Percentiles rank a stretch among this genome's conserved stretches.
Conservation (phyloP, 2,329 filamentous ascomycete species). For the Aspergillus awamori region DNA sequence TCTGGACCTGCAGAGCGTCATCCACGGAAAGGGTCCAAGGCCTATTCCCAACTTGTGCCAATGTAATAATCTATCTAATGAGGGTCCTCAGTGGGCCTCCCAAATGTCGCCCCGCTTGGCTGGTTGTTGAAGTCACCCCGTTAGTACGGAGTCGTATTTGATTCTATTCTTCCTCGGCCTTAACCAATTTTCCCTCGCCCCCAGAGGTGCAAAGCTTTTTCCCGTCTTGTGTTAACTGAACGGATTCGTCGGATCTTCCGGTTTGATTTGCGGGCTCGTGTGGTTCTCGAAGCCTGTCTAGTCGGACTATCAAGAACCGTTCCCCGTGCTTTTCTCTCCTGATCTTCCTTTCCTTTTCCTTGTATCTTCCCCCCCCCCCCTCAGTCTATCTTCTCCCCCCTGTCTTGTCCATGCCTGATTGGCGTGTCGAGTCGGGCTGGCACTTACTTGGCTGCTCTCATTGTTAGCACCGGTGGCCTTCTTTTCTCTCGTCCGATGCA, state of each 20-base stretch:
- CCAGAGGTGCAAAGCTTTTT: neutral
- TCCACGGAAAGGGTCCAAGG: conserved; percentile 2
- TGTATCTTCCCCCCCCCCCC: neutral
- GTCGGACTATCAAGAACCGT: conserved; percentile 2
- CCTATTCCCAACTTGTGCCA: neutral
- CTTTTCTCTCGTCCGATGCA: neutral
- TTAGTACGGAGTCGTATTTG: conserved; percentile 1
- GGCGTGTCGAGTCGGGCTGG: neutral
- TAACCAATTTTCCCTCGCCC: neutral
- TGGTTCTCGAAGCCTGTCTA: neutral
- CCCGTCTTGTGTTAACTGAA: neutral
- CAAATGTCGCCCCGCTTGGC: conserved; percentile 2
- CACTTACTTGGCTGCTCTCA: neutral
- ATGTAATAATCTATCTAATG: neutral
- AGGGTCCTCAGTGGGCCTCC: neutral
- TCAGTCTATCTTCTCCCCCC: neutral
- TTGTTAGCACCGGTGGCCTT: neutral
- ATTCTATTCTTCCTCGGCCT: neutral
- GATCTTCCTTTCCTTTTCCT: neutral
- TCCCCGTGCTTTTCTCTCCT: conserved; percentile 3
- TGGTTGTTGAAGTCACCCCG: neutral
- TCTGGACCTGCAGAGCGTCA: neutral
- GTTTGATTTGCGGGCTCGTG: neutral
- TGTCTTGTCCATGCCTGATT: conserved; percentile 2
- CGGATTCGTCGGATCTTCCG: neutral